Evolutionary conservation across 148 eudicot genomes (phyloP), one percentile per base, ranked within the genome.

Genomic region (Linanthus parryae): DNA sequence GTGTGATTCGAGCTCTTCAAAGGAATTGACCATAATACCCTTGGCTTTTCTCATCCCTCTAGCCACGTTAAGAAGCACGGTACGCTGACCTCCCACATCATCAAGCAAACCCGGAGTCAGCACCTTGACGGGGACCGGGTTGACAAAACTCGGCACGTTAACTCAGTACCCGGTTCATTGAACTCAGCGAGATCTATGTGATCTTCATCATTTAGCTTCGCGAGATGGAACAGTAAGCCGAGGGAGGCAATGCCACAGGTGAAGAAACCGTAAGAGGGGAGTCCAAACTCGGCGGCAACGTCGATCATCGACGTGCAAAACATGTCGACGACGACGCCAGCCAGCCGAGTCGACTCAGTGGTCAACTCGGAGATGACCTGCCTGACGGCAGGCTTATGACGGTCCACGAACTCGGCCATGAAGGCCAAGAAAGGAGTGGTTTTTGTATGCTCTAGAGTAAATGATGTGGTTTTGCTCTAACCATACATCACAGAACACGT

Each of bases 301-400:
- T 69, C 69, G 23, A 69, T 20, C 8, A 59, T 39, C 15, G 42
- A 18, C 25, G 57, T 26, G 34, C 74, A 69, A 36, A 69, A 63
- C 54, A 63, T 42, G 57, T 69, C 74, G 7, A 44, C n/a, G n/a
- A n/a, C n/a, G n/a, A n/a, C n/a, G n/a, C n/a, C n/a, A n/a, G n/a
- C n/a, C n/a, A n/a, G n/a, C n/a, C n/a, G n/a, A n/a, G n/a, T n/a
- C n/a, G n/a, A n/a, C n/a, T n/a, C n/a, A n/a, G n/a, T n/a, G n/a
- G n/a, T n/a, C n/a, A n/a, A n/a, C n/a, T n/a, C n/a, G n/a, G n/a
- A n/a, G n/a, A n/a, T n/a, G n/a, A n/a, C n/a, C n/a, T n/a, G n/a
- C n/a, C n/a, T n/a, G n/a, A n/a, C n/a, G n/a, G n/a, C n/a, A n/a
- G n/a, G n/a, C n/a, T n/a, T n/a, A n/a, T n/a, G n/a, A n/a, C n/a